A percentile compares a stretch with the other conserved stretches of the same genome.
phyloP scores from a whole-genome alignment of 495 filamentous ascomycete species.

The Hypomontagnella submonticulosa region DNA sequence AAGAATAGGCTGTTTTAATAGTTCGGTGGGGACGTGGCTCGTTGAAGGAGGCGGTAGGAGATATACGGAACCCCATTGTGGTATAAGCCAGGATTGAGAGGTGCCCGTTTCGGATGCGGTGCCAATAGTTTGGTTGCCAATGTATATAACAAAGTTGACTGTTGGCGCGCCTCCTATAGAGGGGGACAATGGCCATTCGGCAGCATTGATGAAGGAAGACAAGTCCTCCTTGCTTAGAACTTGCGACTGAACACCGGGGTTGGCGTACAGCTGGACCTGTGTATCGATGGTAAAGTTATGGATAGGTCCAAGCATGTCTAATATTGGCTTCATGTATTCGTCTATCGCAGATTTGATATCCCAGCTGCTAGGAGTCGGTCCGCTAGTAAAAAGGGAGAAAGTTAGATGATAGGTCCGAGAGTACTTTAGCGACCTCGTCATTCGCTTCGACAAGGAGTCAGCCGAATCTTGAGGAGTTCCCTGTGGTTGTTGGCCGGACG shows the following conservation, averaged over 20 bases:
- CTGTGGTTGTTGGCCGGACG: constrained; percentile 59
- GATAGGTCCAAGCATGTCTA: constrained; percentile 80
- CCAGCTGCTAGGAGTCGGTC: constrained; percentile 83
- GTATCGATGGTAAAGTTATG: constrained; percentile 98
- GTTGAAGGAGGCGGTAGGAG: constrained; percentile 71
- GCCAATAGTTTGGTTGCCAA: constrained; percentile 65
- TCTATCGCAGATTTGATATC: constrained; percentile 86
- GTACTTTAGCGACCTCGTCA: constrained; percentile 87
- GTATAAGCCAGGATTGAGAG: constrained; percentile 92
- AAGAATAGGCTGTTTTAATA: constrained; percentile 80
- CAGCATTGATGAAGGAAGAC: constrained; percentile 94
- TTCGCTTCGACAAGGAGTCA: constrained; percentile 64
- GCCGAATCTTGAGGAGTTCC: constrained; percentile 54
- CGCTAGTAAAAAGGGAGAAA: constrained; percentile 91
- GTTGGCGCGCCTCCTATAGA: constrained; percentile 94
- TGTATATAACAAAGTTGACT: constrained; percentile 93
- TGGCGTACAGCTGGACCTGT: constrained; percentile 92
- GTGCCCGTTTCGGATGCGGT: constrained; percentile 59
- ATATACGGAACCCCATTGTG: constrained; percentile 95
- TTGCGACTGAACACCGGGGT: constrained; percentile 74
- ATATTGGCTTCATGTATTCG: constrained; percentile 82
- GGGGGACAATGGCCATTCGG: constrained; percentile 95
- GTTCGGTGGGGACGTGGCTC: constrained; percentile 55
- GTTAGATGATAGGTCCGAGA: constrained; percentile 94
- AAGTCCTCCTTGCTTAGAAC: constrained; percentile 86